These are phyloP conservation scores for Kurtzmaniella cleridarum DNA, from an alignment of 805 yeast genomes.

Conservation along the genomic window DNA sequence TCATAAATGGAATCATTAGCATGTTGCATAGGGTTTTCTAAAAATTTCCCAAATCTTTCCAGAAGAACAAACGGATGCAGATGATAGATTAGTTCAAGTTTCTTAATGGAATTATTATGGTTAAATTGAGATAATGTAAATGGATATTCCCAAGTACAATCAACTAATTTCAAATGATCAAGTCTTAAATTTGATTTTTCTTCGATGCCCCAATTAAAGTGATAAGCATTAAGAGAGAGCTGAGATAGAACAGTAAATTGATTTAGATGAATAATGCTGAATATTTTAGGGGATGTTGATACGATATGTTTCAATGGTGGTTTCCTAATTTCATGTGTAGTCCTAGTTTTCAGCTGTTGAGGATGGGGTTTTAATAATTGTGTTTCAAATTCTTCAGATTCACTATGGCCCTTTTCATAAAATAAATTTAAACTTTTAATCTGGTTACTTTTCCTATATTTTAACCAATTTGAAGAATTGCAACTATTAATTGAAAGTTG, in stretches of 20 bases:
- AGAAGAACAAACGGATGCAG: conserved; percentile 29
- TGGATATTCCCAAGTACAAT: conserved; percentile 58
- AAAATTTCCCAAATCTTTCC: conserved; percentile 31
- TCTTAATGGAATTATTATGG: conserved; percentile 14
- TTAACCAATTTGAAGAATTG: conserved; percentile 38
- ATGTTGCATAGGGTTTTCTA: conserved; percentile 15
- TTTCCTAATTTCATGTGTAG: background rate
- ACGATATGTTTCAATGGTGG: conserved; percentile 5
- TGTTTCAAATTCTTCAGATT: conserved; percentile 7
- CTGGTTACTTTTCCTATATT: conserved; percentile 21
- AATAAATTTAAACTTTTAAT: conserved; percentile 21
- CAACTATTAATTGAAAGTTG: conserved; percentile 24
- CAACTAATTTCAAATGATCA: conserved; percentile 12
- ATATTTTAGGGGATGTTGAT: conserved; percentile 22
- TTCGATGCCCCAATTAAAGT: conserved; percentile 37
- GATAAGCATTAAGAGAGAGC: conserved; percentile 35
- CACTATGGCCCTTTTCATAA: conserved; percentile 17
- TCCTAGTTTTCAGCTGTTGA: background rate
- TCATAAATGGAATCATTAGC: background rate
- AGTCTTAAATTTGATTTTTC: conserved; percentile 11
- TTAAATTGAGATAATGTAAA: conserved; percentile 38
- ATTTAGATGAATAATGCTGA: conserved; percentile 40
- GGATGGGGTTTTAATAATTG: conserved; percentile 14
- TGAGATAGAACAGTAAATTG: conserved; percentile 27
- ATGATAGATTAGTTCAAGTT: conserved; percentile 19